Conservation (phyloP, 2,329 filamentous ascomycete species). For the Aspergillus ustus region DNA sequence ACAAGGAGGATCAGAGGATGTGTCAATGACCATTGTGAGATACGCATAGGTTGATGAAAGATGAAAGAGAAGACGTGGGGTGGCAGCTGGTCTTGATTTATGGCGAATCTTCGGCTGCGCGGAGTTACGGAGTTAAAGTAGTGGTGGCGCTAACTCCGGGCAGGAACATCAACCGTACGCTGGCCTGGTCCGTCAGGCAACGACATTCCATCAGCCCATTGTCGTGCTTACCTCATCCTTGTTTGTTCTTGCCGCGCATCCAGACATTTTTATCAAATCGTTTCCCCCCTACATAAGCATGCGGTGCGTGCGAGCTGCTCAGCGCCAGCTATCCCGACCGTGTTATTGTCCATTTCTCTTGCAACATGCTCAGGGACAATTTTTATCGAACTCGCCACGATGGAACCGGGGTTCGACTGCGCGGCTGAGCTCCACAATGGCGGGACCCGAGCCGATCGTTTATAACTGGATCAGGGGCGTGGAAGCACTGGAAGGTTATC, state of each 20-base stretch:
- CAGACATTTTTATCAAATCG: no score
- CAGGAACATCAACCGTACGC: no score
- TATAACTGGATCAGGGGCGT: slow-evolving; percentile 1
- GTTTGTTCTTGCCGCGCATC: neutral
- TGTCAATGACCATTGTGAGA: neutral
- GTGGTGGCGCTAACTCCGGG: neutral
- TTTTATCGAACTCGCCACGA: neutral
- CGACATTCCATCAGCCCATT: neutral
- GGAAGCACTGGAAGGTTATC: slow-evolving; percentile 21
- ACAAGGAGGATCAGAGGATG: neutral
- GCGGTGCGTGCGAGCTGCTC: neutral
- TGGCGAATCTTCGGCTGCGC: neutral
- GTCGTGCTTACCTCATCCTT: no score
- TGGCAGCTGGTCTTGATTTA: neutral
- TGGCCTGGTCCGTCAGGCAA: neutral
- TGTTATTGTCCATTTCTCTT: neutral
- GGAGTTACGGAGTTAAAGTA: neutral
- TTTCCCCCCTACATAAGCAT: neutral
- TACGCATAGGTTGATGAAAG: neutral
- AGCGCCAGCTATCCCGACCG: neutral
- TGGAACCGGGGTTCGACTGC: neutral
- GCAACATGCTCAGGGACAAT: neutral
- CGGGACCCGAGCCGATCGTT: neutral
- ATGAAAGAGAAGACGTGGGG: neutral
- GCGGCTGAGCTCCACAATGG: neutral